A percentile compares a stretch with the other conserved stretches of the same genome.
These are phyloP conservation scores for Trypanosoma cruzi DNA, from an alignment of 208 protist genomes.

Conservation along the genomic window DNA sequence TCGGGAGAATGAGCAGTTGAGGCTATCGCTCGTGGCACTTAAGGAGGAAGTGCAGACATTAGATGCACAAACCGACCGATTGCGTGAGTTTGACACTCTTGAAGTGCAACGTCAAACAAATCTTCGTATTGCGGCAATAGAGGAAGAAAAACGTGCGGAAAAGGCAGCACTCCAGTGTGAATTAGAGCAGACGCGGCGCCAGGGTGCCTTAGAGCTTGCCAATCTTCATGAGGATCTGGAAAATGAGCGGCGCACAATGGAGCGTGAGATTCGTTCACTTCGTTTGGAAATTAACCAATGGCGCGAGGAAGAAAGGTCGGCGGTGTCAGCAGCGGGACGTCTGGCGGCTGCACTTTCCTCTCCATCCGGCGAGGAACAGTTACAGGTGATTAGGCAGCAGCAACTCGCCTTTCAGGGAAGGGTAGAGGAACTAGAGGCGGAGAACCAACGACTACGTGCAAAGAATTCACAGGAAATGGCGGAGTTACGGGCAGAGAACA, in stretches of 20 bases:
- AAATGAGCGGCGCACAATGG: slow-evolving; percentile 2
- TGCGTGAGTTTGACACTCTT: slow-evolving; percentile 14
- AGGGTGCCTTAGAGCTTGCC: slow-evolving; percentile 10
- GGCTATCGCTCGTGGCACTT: slow-evolving; percentile 18
- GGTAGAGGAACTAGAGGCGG: slow-evolving; percentile 7
- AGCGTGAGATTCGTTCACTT: slow-evolving; percentile 22
- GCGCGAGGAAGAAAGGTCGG: slow-evolving; percentile 9
- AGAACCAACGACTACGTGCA: slow-evolving; percentile 15
- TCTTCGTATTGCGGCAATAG: slow-evolving; percentile 6
- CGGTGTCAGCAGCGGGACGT: not conserved
- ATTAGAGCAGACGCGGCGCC: slow-evolving; percentile 18
- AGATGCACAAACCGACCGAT: slow-evolving; percentile 26
- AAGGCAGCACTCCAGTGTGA: slow-evolving; percentile 13
- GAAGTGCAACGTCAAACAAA: not conserved
- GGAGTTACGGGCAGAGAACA: slow-evolving; percentile 14
- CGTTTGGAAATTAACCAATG: slow-evolving; percentile 15
- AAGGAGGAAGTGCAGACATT: slow-evolving; percentile 24
- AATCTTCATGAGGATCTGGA: slow-evolving; percentile 13
- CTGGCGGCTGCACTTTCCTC: not conserved
- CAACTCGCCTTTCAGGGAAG: not conserved
- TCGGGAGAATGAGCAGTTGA: slow-evolving; percentile 22
- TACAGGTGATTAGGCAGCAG: not conserved
- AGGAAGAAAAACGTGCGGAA: slow-evolving; percentile 13
- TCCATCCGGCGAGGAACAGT: not conserved
- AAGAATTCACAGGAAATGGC: not conserved